Percentiles rank a stretch among this genome's conserved stretches.
phyloP scores from a whole-genome alignment of 2,329 filamentous ascomycete species.

The Fusarium sp. region DNA sequence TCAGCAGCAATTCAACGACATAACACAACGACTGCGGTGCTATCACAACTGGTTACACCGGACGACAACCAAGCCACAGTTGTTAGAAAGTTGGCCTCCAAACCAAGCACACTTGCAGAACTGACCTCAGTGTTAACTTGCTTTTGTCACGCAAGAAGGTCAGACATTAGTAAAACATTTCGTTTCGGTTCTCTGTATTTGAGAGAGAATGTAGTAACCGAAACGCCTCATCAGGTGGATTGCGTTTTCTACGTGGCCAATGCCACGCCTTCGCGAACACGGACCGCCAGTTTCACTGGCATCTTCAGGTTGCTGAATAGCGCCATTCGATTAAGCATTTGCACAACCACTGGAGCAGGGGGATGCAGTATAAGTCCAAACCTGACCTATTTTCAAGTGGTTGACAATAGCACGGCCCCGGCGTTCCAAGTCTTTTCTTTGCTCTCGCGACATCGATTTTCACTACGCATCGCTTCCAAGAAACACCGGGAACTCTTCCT shows the following conservation, averaged over 20 bases:
- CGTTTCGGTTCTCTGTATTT: background rate
- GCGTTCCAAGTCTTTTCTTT: background rate
- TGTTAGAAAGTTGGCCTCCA: background rate
- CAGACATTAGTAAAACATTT: background rate
- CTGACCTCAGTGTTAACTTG: background rate
- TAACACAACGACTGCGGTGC: background rate
- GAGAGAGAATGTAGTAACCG: background rate
- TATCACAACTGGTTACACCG: background rate
- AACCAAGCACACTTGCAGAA: background rate
- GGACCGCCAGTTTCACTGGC: accelerated
- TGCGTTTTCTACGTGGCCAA: background rate
- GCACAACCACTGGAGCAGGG: background rate
- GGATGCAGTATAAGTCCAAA: background rate
- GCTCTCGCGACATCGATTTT: no score
- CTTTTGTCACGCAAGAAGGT: background rate
- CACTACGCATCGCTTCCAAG: no score
- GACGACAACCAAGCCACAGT: accelerated
- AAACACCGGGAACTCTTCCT: background rate
- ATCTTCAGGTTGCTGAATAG: background rate
- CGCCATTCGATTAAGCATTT: background rate
- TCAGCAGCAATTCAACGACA: background rate
- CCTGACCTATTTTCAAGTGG: background rate
- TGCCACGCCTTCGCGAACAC: accelerated
- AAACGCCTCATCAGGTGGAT: background rate
- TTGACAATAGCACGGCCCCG: background rate